Conservation (phyloP, 202 grass and related monocot species). For the Zizania palustris region DNA sequence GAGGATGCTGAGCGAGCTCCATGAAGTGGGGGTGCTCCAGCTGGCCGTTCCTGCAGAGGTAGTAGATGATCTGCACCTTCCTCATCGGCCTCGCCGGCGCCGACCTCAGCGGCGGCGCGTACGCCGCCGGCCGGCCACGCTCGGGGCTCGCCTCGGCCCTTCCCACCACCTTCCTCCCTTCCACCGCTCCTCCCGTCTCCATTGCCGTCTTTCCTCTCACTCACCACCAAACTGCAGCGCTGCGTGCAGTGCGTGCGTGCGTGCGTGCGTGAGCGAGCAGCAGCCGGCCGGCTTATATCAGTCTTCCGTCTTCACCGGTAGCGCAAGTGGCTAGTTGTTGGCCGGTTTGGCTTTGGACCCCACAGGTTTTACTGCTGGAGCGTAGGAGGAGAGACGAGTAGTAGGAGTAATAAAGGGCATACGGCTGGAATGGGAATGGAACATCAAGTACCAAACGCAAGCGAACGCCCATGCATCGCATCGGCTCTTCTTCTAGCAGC, state of each 20-base stretch:
- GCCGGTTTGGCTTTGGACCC: neutral
- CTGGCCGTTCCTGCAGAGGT: constrained; percentile 94
- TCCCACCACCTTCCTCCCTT: constrained; percentile 45
- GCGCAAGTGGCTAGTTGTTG: neutral
- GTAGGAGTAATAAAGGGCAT: neutral
- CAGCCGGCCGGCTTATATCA: constrained; percentile 11
- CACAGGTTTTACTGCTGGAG: constrained; percentile 7
- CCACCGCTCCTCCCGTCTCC: constrained; percentile 2
- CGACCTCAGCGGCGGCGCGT: constrained; percentile 50
- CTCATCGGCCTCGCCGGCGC: constrained; percentile 57
- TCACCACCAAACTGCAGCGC: neutral
- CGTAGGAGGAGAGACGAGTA: neutral
- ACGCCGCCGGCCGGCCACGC: constrained; percentile 46
- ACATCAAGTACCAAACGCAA: constrained; percentile 13
- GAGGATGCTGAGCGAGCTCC: constrained; percentile 80
- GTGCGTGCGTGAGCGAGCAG: neutral
- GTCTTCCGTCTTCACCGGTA: neutral
- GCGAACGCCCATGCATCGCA: neutral
- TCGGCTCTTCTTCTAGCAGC: neutral
- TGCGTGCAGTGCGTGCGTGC: no score
- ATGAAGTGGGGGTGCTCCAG: constrained; percentile 98
- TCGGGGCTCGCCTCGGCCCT: constrained; percentile 68
- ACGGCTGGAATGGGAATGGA: constrained; percentile 19
- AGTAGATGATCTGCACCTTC: constrained; percentile 93
- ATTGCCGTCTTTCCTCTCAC: constrained; percentile 28